These are phyloP conservation scores for Thielaviopsis cerberus DNA, from an alignment of 2,329 filamentous ascomycete species.

Conservation along the genomic window DNA sequence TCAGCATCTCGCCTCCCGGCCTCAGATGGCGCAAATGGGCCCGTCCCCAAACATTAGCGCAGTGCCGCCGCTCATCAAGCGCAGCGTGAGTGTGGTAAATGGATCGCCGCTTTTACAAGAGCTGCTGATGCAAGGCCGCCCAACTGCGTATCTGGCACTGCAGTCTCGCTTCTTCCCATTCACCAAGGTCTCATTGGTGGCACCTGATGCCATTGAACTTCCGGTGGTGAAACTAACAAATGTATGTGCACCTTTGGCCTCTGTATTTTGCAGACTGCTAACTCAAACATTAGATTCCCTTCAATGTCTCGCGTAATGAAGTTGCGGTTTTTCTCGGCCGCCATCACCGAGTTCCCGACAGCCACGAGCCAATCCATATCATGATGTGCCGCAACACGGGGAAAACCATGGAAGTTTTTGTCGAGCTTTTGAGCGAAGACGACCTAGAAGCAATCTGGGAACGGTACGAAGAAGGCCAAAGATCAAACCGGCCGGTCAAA, in stretches of 20 bases:
- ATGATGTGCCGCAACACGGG: slow-evolving; percentile 45
- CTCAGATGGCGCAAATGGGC: not conserved
- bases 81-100: not conserved
- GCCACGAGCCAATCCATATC: slow-evolving; percentile 39
- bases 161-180: slow-evolving; percentile 28
- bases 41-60: not conserved
- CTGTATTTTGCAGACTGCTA: not conserved
- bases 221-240: slow-evolving; percentile 34
- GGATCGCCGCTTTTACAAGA: slow-evolving; percentile 2
- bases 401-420: slow-evolving; percentile 43
- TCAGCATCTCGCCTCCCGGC: not conserved
- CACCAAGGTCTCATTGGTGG: slow-evolving; percentile 21
- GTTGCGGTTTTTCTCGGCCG: slow-evolving; percentile 40
- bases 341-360: slow-evolving; percentile 35
- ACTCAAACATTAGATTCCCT: slow-evolving; percentile 31
- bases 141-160: slow-evolving; percentile 21
- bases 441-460: slow-evolving; percentile 36
- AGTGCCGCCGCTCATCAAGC: not conserved
- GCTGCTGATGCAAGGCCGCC: slow-evolving; percentile 16
- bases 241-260: slow-evolving; percentile 20
- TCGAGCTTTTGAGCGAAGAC: slow-evolving; percentile 34
- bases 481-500: slow-evolving; percentile 25
- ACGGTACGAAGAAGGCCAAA: slow-evolving; percentile 22
- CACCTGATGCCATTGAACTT: slow-evolving; percentile 16
- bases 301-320: slow-evolving; percentile 32